These are phyloP conservation scores for Stramenopiles sp. DNA, from an alignment of 352 stramenopile species.

Conservation along the genomic window DNA sequence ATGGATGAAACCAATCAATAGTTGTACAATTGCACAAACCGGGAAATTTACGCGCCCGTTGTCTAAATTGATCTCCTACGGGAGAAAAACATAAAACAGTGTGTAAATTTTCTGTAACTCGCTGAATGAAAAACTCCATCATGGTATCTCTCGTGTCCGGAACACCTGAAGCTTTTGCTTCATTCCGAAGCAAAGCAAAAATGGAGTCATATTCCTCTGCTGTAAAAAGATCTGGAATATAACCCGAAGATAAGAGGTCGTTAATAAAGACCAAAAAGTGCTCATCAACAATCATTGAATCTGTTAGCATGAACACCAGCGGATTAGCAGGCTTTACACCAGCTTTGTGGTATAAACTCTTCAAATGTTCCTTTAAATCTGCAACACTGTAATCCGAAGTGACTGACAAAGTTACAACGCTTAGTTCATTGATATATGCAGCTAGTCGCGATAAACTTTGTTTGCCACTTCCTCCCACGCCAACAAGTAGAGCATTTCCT, in stretches of 20 bases:
- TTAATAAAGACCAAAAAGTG: constrained; percentile 97
- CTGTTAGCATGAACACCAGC: constrained; percentile 89
- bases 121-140: constrained; percentile 82
- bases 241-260: constrained; percentile 79
- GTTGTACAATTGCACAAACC: constrained; percentile 88
- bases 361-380: constrained; percentile 87
- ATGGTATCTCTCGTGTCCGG: constrained; percentile 72
- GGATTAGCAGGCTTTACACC: constrained; percentile 71
- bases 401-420: constrained; percentile 75
- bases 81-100: constrained; percentile 91
- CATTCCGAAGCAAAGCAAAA: constrained; percentile 61
- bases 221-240: constrained; percentile 86
- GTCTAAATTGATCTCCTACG: constrained; percentile 82
- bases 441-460: constrained; percentile 75
- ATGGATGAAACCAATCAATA: constrained; percentile 95
- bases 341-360: constrained; percentile 85
- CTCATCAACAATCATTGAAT: constrained; percentile 94
- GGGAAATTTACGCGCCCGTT: constrained; percentile 68
- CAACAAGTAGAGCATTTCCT: constrained; percentile 90
- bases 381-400: constrained; percentile 77
- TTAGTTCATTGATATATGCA: constrained; percentile 73
- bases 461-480: constrained; percentile 84
- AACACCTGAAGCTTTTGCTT: constrained; percentile 78
- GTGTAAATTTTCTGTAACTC: constrained; percentile 77
- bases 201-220: constrained; percentile 88